Percentiles rank a stretch among this genome's conserved stretches.
These are phyloP conservation scores for Candida sakaeoensis DNA, from an alignment of 805 yeast genomes.

Conservation along the genomic window DNA sequence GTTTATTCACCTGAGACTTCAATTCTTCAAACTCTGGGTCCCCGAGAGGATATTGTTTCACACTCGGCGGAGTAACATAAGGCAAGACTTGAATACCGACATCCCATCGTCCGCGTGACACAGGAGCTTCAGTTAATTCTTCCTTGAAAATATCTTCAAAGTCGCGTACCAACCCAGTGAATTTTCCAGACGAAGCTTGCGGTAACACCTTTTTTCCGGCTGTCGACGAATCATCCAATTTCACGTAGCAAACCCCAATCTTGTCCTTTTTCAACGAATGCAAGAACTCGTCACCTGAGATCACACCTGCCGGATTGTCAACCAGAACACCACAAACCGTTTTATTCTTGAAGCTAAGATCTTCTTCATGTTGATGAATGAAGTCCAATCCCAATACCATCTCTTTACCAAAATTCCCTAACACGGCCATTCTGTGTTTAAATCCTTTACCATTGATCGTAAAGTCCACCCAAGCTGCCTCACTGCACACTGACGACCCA, in stretches of 20 bases:
- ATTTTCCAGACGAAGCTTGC: no score
- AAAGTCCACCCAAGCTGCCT: neutral
- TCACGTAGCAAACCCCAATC: no score
- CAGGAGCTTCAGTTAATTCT: neutral
- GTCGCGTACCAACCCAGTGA: no score
- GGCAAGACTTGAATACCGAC: conserved; percentile 1
- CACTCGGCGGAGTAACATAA: neutral
- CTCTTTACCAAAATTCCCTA: neutral
- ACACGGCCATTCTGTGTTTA: neutral
- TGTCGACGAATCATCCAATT: no score
- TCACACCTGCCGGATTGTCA: no score
- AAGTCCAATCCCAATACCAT: neutral
- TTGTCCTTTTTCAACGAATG: no score
- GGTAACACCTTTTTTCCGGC: no score
- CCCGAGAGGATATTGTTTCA: conserved; percentile 5
- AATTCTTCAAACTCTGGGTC: conserved; percentile 3
- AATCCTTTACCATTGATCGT: neutral
- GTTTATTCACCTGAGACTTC: neutral
- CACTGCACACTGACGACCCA: neutral
- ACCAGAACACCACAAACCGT: no score
- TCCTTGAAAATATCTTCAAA: neutral
- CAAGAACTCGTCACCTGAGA: no score
- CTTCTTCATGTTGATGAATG: no score
- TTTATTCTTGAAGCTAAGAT: no score
- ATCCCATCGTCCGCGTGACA: neutral